Evolutionary conservation across 2,329 filamentous ascomycete species (phyloP).

Genomic region (Plectosphaerella cucumerina): DNA sequence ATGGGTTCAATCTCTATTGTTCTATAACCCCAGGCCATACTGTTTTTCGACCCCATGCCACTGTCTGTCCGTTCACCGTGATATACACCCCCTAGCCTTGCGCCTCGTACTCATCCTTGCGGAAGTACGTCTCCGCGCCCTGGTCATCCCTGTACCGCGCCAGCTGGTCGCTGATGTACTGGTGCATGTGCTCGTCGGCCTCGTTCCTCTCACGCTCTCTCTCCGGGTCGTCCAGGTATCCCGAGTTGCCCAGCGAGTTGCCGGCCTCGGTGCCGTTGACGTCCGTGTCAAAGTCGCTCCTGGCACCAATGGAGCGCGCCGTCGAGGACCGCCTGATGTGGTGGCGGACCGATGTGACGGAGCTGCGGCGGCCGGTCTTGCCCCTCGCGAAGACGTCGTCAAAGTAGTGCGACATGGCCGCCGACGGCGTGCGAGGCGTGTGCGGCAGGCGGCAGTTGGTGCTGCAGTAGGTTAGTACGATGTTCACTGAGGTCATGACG

Average conservation of each 20-base stretch:
- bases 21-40: too few relatives aligned
- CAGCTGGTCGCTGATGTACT: constrained; percentile 79
- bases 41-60: too few relatives aligned
- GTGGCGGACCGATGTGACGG: constrained; percentile 37
- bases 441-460: constrained; percentile 88
- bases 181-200: constrained; percentile 68
- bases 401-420: constrained; percentile 88
- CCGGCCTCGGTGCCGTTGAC: constrained; percentile 43
- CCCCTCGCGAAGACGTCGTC: constrained; percentile 76
- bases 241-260: constrained; percentile 9
- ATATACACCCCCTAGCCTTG: not conserved
- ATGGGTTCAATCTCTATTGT: too few relatives aligned
- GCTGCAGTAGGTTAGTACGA: constrained; percentile 33
- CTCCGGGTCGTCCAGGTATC: constrained; percentile 8
- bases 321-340: constrained; percentile 75
- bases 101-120: constrained; percentile 45
- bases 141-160: constrained; percentile 54
- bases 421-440: constrained; percentile 82
- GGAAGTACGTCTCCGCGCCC: constrained; percentile 16
- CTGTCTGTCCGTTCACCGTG: not conserved
- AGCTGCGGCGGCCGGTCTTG: constrained; percentile 31
- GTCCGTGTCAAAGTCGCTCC: constrained; percentile 69
- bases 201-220: constrained; percentile 48
- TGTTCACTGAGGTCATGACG: not conserved
- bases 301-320: constrained; percentile 74